Conservation (phyloP, 257 asterid species). For the Thymus quinquecostatus region DNA sequence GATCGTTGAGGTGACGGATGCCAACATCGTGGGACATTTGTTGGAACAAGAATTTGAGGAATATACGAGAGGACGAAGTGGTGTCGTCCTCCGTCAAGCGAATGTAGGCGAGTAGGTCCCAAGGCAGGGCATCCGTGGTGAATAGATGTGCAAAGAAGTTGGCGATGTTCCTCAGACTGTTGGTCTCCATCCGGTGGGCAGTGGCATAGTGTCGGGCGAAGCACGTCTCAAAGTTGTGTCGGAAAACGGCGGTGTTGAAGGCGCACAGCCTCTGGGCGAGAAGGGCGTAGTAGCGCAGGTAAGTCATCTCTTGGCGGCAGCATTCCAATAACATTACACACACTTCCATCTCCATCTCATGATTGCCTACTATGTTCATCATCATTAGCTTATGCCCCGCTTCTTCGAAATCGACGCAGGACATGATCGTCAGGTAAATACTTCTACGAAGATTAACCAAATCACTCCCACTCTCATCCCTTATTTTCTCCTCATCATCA, state of each 20-base stretch:
- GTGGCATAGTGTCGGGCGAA: conserved; percentile 87
- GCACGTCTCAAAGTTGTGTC: conserved; percentile 77
- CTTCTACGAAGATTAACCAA: conserved; percentile 84
- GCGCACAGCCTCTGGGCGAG: conserved; percentile 86
- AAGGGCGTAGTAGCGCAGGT: conserved; percentile 65
- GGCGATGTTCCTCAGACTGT: conserved; percentile 83
- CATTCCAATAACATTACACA: conserved; percentile 46
- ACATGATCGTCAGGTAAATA: conserved; percentile 86
- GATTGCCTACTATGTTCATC: conserved; percentile 34
- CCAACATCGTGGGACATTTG: conserved; percentile 90
- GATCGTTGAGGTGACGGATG: conserved; percentile 67
- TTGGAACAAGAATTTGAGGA: conserved; percentile 91
- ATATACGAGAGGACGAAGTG: conserved; percentile 91
- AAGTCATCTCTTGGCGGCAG: conserved; percentile 75
- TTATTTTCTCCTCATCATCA: conserved; percentile 77
- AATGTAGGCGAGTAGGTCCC: conserved; percentile 79
- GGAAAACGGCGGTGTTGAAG: conserved; percentile 76
- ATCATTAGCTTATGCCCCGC: conserved; percentile 86
- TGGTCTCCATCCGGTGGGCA: conserved; percentile 88
- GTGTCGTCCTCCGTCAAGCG: conserved; percentile 95
- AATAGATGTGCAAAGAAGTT: conserved; percentile 87
- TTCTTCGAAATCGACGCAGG: conserved; percentile 93
- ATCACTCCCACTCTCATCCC: conserved; percentile 87
- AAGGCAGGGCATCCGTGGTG: conserved; percentile 79
- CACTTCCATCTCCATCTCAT: not conserved